A percentile compares a stretch with the other conserved stretches of the same genome.
Evolutionary conservation across 176 grass and related monocot species (phyloP).

Genomic region (Poa annua): DNA sequence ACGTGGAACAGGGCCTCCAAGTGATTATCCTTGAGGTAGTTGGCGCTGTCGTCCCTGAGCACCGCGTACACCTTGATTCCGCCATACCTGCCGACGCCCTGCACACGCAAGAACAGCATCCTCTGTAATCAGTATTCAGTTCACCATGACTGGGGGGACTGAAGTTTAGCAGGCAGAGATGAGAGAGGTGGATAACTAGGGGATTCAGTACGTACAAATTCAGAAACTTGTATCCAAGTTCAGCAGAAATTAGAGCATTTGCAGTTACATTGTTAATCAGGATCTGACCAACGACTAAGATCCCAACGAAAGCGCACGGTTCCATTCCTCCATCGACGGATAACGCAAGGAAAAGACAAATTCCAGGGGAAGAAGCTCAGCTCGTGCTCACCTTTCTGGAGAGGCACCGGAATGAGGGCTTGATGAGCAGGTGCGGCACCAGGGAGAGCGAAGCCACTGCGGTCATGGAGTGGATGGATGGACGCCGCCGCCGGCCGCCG

Average conservation of each 20-base stretch:
- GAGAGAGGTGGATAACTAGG: neutral
- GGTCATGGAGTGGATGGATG: slow-evolving; percentile 61
- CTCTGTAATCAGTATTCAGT: neutral
- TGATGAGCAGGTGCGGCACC: slow-evolving; percentile 66
- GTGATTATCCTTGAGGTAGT: slow-evolving; percentile 51
- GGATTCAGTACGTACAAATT: neutral
- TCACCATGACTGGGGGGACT: neutral
- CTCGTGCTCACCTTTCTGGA: slow-evolving; percentile 59
- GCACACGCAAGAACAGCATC: slow-evolving; percentile 9
- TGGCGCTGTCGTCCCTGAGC: slow-evolving; percentile 62
- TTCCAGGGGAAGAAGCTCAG: neutral
- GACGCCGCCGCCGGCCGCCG: slow-evolving; percentile 17
- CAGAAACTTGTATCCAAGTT: neutral
- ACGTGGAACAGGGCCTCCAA: slow-evolving; percentile 85
- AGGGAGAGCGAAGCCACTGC: slow-evolving; percentile 66
- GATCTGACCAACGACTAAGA: neutral
- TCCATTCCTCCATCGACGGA: neutral
- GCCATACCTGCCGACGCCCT: slow-evolving; percentile 66
- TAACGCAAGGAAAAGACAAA: neutral
- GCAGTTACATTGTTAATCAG: neutral
- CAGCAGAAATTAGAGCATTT: neutral
- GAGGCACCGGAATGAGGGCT: slow-evolving; percentile 66
- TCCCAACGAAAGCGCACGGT: neutral
- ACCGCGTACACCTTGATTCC: slow-evolving; percentile 86
- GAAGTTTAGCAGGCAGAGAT: neutral